Evolutionary conservation across 208 protist genomes (phyloP).

Genomic region (Borovskyia barvae): DNA sequence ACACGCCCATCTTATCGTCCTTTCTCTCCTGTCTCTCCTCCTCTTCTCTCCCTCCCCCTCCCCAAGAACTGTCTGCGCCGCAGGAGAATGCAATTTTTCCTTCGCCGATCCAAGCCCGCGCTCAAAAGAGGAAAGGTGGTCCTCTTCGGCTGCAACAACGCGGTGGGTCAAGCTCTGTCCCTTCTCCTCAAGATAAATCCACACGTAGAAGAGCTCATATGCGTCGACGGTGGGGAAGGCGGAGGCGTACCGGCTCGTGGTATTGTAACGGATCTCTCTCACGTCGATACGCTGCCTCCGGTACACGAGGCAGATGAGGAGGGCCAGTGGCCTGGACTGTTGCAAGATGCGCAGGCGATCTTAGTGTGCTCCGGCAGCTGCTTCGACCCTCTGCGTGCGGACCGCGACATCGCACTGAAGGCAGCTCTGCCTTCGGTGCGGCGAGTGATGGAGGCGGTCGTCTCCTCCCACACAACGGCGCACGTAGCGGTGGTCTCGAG

Average conservation of each 20-base stretch:
- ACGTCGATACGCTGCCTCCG: conserved; percentile 65
- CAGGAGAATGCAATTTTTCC: conserved; percentile 34
- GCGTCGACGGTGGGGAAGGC: conserved; percentile 56
- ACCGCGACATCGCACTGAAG: conserved; percentile 87
- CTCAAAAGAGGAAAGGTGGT: conserved; percentile 66
- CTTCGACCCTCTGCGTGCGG: conserved; percentile 89
- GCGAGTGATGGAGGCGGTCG: conserved; percentile 70
- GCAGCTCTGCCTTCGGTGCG: conserved; percentile 73
- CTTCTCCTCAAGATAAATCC: conserved; percentile 89
- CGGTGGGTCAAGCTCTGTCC: conserved; percentile 92
- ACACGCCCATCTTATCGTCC: too few relatives aligned
- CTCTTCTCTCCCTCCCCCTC: neutral
- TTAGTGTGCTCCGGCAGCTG: conserved; percentile 87
- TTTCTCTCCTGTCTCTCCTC: neutral
- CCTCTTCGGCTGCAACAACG: conserved; percentile 90
- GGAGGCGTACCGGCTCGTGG: conserved; percentile 34
- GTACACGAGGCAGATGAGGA: conserved; percentile 33
- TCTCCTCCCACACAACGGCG: conserved; percentile 69
- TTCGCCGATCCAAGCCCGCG: conserved; percentile 21
- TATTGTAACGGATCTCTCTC: conserved; percentile 71
- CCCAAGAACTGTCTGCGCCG: neutral
- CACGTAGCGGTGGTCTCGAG: conserved; percentile 87
- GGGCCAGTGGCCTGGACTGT: conserved; percentile 49
- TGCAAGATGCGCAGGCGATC: conserved; percentile 82
- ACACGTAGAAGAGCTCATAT: conserved; percentile 72